Evolutionary conservation across 2,329 filamentous ascomycete genomes (phyloP).

Genomic region (Pleoardoris graminearum): DNA sequence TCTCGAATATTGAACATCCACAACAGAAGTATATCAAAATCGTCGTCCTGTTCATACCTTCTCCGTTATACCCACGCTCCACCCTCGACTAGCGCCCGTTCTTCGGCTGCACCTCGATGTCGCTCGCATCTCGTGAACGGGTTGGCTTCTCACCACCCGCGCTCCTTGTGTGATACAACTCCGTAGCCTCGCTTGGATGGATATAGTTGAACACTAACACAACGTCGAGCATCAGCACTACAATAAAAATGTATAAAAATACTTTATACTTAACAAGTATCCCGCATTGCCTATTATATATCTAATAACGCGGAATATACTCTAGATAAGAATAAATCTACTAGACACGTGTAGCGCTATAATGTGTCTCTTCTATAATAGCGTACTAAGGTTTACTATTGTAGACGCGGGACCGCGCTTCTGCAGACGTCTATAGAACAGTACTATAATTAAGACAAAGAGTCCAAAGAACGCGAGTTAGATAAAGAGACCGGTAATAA

Average conservation of each 20-base stretch:
- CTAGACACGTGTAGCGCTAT: conserved; percentile 49
- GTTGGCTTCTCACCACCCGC: neutral
- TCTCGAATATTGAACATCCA: no score
- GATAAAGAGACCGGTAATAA: conserved; percentile 60
- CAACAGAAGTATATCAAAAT: no score
- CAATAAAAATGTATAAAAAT: conserved; percentile 53
- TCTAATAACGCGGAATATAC: conserved; percentile 54
- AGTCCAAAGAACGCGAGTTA: conserved; percentile 62
- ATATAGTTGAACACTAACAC: conserved; percentile 47
- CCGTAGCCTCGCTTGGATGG: conserved; percentile 35
- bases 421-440: conserved; percentile 53
- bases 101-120: conserved; percentile 3
- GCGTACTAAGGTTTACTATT: conserved; percentile 5
- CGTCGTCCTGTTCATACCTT: no score
- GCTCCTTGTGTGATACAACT: conserved; percentile 6
- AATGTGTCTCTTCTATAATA: conserved; percentile 44
- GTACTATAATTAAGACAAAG: conserved; percentile 55
- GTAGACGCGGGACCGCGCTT: neutral
- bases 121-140: neutral
- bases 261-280: conserved; percentile 50
- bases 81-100: neutral
- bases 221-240: conserved; percentile 47
- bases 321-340: conserved; percentile 54
- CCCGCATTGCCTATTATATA: conserved; percentile 52
- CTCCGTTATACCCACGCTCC: neutral